These are phyloP conservation scores for Kazachstania bromeliacearum DNA, from an alignment of 805 yeast species.

Conservation along the genomic window DNA sequence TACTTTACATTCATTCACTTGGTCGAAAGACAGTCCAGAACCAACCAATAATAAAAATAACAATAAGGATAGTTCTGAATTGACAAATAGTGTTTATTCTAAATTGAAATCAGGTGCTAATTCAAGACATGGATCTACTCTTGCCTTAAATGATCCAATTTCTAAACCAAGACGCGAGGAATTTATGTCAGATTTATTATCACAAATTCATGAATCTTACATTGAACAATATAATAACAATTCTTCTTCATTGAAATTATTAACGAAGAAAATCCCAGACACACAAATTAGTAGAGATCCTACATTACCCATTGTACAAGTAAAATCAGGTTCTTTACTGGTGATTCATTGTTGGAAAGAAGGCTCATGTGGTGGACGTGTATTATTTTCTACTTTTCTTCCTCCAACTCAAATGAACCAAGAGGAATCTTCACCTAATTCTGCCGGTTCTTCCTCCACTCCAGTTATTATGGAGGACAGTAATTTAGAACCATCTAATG, in stretches of 20 bases:
- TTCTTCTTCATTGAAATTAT: conserved; percentile 20
- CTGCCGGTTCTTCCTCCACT: background rate
- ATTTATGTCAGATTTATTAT: conserved; percentile 21
- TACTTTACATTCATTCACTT: background rate
- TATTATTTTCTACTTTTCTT: conserved; percentile 22
- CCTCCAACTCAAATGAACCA: conserved; percentile 16
- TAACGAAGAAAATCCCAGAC: conserved; percentile 21
- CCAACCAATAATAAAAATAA: background rate
- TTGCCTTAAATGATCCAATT: background rate
- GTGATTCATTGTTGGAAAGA: conserved; percentile 26
- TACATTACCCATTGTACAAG: conserved; percentile 20
- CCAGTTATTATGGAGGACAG: background rate
- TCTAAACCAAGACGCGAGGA: conserved; percentile 4
- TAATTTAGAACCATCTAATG: background rate
- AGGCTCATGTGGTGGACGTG: conserved; percentile 26
- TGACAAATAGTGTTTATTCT: background rate
- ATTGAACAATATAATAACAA: conserved; percentile 16
- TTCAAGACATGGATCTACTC: background rate
- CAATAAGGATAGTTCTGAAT: background rate
- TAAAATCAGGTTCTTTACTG: conserved; percentile 19
- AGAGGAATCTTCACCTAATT: background rate
- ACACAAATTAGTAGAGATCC: conserved; percentile 19
- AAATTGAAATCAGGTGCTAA: conserved; percentile 2
- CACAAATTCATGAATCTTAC: conserved; percentile 19
- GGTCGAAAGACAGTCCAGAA: background rate